Percentiles rank a stretch among this genome's conserved stretches.
Conservation (phyloP, 192 early-diverging fungal species). For the Gorgonomyces haynaldii region DNA sequence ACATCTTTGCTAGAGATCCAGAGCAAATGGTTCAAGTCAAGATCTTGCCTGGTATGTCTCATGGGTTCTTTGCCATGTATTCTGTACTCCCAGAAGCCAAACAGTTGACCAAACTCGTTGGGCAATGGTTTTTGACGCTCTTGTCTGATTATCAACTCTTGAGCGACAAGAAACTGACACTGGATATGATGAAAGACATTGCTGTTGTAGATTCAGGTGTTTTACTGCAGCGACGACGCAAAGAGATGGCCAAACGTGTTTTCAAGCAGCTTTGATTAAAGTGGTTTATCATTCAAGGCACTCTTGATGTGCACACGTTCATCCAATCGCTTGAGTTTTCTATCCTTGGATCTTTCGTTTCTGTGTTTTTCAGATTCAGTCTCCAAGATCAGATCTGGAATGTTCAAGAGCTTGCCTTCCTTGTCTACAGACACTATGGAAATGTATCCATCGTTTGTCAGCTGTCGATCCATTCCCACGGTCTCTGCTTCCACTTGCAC, state of each 20-base stretch:
- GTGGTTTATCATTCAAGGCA: neutral
- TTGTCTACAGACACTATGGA: conserved; percentile 15
- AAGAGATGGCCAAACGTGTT: neutral
- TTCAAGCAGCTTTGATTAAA: neutral
- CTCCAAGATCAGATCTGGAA: neutral
- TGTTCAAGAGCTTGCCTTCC: neutral
- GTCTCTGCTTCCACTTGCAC: conserved; percentile 10
- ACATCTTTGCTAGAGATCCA: conserved; percentile 34
- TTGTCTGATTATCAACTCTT: no score
- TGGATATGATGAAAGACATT: no score
- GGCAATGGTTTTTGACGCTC: conserved; percentile 36
- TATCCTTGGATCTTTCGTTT: neutral
- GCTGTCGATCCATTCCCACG: neutral
- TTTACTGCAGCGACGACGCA: neutral
- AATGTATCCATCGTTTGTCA: conserved; percentile 14
- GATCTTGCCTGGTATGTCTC: conserved; percentile 60
- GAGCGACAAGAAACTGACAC: no score
- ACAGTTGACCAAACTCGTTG: conserved; percentile 24
- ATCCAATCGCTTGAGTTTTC: neutral
- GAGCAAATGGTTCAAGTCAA: conserved; percentile 50
- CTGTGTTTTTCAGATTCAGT: neutral
- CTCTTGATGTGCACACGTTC: neutral
- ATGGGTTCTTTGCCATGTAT: conserved; percentile 54
- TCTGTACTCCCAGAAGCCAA: conserved; percentile 59
- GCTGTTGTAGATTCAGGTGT: neutral